Percentiles rank a stretch among this genome's conserved stretches.
These are phyloP conservation scores for Penicillium samsonianum DNA, from an alignment of 495 filamentous ascomycete genomes.

Conservation along the genomic window DNA sequence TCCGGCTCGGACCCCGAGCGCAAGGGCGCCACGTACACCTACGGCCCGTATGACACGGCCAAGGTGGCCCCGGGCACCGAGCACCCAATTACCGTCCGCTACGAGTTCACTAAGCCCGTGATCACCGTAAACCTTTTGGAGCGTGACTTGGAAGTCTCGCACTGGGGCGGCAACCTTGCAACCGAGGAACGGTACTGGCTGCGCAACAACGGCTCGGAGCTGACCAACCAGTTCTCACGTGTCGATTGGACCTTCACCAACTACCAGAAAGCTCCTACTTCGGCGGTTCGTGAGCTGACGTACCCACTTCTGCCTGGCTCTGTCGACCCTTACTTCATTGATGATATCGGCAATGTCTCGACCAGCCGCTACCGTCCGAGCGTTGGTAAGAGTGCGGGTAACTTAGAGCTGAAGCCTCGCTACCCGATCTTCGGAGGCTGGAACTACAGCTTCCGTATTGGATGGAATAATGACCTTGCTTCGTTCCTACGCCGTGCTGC, in stretches of 20 bases:
- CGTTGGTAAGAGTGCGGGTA: conserved; percentile 67
- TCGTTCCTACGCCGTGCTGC: conserved; percentile 67
- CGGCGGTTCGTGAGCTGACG: conserved; percentile 78
- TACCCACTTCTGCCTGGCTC: conserved; percentile 78
- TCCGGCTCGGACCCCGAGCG: conserved; percentile 76
- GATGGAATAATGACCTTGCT: conserved; percentile 85
- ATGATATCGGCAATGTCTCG: conserved; percentile 96
- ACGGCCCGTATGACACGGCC: conserved; percentile 83
- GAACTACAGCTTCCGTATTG: conserved; percentile 95
- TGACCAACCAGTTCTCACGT: conserved; percentile 81
- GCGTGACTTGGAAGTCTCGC: conserved; percentile 90
- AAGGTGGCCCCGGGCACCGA: conserved; percentile 65
- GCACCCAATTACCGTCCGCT: conserved; percentile 76
- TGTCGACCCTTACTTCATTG: conserved; percentile 86
- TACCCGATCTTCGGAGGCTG: conserved; percentile 95
- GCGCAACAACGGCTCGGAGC: conserved; percentile 79
- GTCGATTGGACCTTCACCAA: conserved; percentile 72
- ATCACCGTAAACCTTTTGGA: conserved; percentile 73
- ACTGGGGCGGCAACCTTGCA: conserved; percentile 96
- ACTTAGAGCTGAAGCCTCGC: conserved; percentile 85
- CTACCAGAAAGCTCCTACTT: conserved; percentile 74
- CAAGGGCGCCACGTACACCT: conserved; percentile 82
- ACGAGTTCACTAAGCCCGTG: conserved; percentile 93
- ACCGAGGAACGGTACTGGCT: conserved; percentile 93
- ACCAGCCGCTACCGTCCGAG: conserved; percentile 84